These are phyloP conservation scores for Camellia granthamiana DNA, from an alignment of 148 eudicot genomes.

Conservation along the genomic window DNA sequence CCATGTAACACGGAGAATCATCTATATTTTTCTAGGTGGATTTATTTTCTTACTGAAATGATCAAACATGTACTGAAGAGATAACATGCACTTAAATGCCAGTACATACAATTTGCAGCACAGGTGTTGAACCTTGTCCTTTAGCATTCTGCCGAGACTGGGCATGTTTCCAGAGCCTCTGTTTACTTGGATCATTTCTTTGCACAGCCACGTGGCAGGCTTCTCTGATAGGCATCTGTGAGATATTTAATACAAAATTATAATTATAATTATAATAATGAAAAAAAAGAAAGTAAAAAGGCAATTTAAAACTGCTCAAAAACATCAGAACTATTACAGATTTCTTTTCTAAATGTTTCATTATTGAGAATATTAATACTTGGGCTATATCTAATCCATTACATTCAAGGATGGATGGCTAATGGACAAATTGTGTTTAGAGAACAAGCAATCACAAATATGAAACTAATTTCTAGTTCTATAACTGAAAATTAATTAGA, in stretches of 20 bases:
- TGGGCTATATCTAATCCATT: neutral
- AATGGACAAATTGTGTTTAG: no score
- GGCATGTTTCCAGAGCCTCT: slow-evolving; percentile 94
- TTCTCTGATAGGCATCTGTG: slow-evolving; percentile 95
- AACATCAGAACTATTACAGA: neutral
- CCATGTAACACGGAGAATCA: neutral
- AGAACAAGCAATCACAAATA: no score
- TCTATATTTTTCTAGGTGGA: neutral
- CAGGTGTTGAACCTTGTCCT: slow-evolving; percentile 76
- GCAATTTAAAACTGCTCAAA: neutral
- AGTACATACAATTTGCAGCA: slow-evolving; percentile 84
- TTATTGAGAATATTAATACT: neutral
- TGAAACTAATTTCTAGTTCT: no score
- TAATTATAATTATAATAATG: neutral
- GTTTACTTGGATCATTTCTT: slow-evolving; percentile 73
- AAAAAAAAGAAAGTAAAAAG: slow-evolving; percentile 5
- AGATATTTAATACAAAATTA: slow-evolving; percentile 9
- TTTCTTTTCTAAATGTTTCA: neutral
- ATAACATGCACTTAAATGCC: neutral
- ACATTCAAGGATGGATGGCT: no score
- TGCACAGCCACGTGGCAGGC: slow-evolving; percentile 98
- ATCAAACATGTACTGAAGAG: neutral
- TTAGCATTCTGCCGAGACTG: slow-evolving; percentile 82
- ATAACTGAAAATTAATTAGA: neutral
- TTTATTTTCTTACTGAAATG: neutral